Evolutionary conservation across 2,329 filamentous ascomycete genomes (phyloP), one percentile per base, ranked within the genome.

Genomic region (Cryphonectria parasitica): DNA sequence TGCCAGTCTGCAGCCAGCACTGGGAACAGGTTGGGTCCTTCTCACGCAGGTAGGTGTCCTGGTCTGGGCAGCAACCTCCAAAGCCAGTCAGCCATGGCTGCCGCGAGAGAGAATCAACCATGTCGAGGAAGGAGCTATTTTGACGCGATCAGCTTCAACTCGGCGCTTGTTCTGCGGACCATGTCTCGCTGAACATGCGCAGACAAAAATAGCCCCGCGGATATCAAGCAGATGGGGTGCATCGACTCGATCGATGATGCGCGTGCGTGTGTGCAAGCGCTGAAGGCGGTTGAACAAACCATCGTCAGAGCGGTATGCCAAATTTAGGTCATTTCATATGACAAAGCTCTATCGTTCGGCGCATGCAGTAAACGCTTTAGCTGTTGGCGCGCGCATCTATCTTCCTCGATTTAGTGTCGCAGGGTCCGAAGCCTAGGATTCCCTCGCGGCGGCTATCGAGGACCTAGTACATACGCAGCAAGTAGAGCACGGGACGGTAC

Each of bases 181-280:
- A 41, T 28, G 56, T 62, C 66, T 62, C 34, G 61, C 66, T 66
- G 34, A 36, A 52, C 36, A 36, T 54, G 45, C 66, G 31, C 60
- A 36, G 28, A 41, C 45, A 43, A 49, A 67, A 71, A 71, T 72
- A 72, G 67, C 36, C 36, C 17, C 67, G 70, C 70, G 70, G 63
- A 63, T 69, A 62, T 17, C n/a, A 56, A 66, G 67, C 63, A 43
- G 49, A 49, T 63, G 11, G 49, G 58, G 60, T 68, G 66, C 71
- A 71, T 56, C 11, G 49, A 62, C 45, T 25, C 36, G 43, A 45
- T 69, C 66, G 31, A 52, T 68, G 62, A 43, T 58, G 66, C 69
- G 36, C 36, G 36, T 11, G 36, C 10, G 36, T 11, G 62, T 64
- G 41, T 66, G 71, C 69, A 52, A 64, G 56, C 61, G 63, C 41